phyloP scores from a whole-genome alignment of 2,329 filamentous ascomycete species.

The Penicillium thymicola region DNA sequence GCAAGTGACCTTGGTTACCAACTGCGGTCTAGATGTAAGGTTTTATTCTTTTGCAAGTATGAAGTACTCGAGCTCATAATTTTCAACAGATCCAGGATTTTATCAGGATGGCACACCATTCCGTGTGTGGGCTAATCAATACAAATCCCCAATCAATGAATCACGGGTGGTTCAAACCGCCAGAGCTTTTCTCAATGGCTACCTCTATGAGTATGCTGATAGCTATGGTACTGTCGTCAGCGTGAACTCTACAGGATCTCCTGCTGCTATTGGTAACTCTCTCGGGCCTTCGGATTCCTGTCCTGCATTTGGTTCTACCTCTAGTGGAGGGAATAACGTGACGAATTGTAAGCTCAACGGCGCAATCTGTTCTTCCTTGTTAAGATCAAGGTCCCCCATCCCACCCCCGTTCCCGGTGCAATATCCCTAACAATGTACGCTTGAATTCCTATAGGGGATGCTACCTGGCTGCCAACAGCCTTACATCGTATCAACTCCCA shows the following conservation, averaged over 20 bases:
- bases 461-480: conserved; percentile 15
- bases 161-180: conserved; percentile 57
- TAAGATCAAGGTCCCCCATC: not conserved
- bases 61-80: not conserved
- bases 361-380: not conserved
- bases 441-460: conserved; percentile 8
- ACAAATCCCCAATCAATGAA: conserved; percentile 47
- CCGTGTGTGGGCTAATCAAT: conserved; percentile 64
- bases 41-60: not conserved
- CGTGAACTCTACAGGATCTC: conserved; percentile 55
- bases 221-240: conserved; percentile 56
- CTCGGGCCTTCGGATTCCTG: conserved; percentile 63
- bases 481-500: conserved; percentile 52
- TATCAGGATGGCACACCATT: conserved; percentile 51
- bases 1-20: conserved; percentile 20
- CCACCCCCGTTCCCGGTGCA: not conserved
- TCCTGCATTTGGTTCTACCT: conserved; percentile 53
- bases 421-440: not conserved
- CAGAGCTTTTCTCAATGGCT: conserved; percentile 59
- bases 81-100: conserved; percentile 47
- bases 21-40: conserved; percentile 20
- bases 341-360: conserved; percentile 16
- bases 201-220: conserved; percentile 55
- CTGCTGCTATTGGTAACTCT: conserved; percentile 56
- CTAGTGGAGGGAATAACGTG: conserved; percentile 33